phyloP scores from a whole-genome alignment of 768 basidiomycete species.

The Serendipita sp. region DNA sequence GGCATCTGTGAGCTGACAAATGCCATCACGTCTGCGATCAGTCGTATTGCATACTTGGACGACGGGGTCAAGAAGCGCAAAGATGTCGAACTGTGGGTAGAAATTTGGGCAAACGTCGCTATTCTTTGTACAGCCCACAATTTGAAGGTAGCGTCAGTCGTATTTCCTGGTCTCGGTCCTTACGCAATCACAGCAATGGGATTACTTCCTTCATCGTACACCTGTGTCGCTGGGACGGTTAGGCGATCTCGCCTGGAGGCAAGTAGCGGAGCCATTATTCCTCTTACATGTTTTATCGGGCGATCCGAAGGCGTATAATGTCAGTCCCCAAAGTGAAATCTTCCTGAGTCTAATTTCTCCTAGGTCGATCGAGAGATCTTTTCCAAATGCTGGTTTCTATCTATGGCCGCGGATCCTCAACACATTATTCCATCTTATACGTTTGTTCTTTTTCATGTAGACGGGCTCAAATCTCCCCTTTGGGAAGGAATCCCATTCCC shows the following conservation, averaged over 20 bases:
- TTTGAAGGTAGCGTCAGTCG: background rate
- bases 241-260: background rate
- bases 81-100: background rate
- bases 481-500: background rate
- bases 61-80: background rate
- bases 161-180: background rate
- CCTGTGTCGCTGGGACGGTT: background rate
- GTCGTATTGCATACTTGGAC: background rate
- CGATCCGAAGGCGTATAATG: background rate
- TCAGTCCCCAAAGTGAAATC: background rate
- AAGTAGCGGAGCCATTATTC: background rate
- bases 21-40: background rate
- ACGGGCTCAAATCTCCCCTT: background rate
- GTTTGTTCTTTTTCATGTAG: background rate
- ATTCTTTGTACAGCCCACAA: background rate
- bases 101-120: background rate
- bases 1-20: background rate
- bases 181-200: background rate
- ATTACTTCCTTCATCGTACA: background rate
- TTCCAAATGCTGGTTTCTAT: background rate
- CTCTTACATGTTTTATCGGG: background rate
- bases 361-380: background rate
- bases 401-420: background rate
- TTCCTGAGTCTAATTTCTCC: background rate
- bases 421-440: conserved; percentile 1